Evolutionary conservation across 2,329 filamentous ascomycete species (phyloP), one percentile per base, ranked within the genome.

Genomic region (Pestalotiopsis sp.): DNA sequence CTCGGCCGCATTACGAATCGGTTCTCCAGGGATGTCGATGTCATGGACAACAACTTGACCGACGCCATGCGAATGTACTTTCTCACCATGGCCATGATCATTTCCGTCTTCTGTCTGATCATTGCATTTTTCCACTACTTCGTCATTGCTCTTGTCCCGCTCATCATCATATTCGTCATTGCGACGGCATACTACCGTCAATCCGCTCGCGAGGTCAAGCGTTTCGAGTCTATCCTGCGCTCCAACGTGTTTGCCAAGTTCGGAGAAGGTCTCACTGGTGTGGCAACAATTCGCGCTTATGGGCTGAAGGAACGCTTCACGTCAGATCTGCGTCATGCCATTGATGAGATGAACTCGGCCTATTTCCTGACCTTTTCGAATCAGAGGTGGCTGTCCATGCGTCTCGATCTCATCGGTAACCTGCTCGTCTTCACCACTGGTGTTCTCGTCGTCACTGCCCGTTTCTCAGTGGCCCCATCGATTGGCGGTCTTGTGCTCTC

Each of bases 81-180:
- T 74, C 83, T 98, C 74, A 97, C 94, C 1, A 81, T 97, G 73
- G 91, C 89, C 52, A 93, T 92, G 87, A 94, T 97, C 72, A 83
- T 91, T 2, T 91, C 92, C 4, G 93, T 97, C 45, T 97, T 98
- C 77, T 89, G 91, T 57, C 86, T 98, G 72, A 97, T 97, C 82
- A 96, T 98, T 75, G 91, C 93, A n/a, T 98, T 92, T 82, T 98
- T 97, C 82, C 90, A 96, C 82, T 98, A 94, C 81, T 97, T 97
- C 75, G 87, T 85, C 72, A 84, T 89, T 68, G 87, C 88, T 0
- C 81, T 90, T 23, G 86, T 86, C 0, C 87, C 88, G 0, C 85
- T 98, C 1, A 89, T 93, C 71, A 69, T 94, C 57, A 77, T 97
- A 61, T 98, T 97, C 83, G 75, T 97, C 55, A 88, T 97, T 67